Base-by-base conservation (phyloP, 306 rosid genomes). In the Fragaria ananassa region DNA sequence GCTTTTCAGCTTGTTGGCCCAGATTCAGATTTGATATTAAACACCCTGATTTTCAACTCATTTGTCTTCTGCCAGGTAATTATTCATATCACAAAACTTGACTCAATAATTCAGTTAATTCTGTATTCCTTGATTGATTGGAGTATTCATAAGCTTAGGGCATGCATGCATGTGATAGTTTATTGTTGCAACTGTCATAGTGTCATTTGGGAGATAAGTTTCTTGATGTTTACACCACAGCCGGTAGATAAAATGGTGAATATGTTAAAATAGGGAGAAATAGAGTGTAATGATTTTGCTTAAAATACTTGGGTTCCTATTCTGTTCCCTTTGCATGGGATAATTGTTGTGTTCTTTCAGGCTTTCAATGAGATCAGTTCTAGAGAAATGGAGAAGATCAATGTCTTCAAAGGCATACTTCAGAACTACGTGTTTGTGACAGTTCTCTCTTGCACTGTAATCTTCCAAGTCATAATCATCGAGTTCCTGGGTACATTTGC, bases 31-130 rank as follows among this genome's bases (percentile, higher is more conserved):
- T 68, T 90, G 88, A 85, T 87, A 46, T 76, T 92, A 80, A 92
- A 95, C 86, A 95, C 97, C 19, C 89, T 95, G 61, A 95, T 95
- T 82, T 95, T 95, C 93, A 95, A 95, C 85, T 82, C 97, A 4
- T 95, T 95, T 75, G 99, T 95, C 81, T 95, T 92, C 79, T 95
- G 96, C 82, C 99, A 95, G 97, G 99, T 95, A 87, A 88, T 57
- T 57, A 58, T 50, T 74, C 51, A 71, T 80, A 68, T 72, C 80
- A 41, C 17, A 54, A 19, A 4, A 44, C 58, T 81, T 68, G 61
- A 81, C 42, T 54, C 46, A 54, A 31, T 57, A 66, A 8, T 9
- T n/a, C 14, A n/a, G 66, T 25, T 27, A 27, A 12, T 41, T 29
- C 42, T 66, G 61, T 75, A 31, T 21, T 29, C 49, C 25, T 64